These are phyloP conservation scores for Choanephora cucurbitarum DNA, from an alignment of 371 early-diverging fungal genomes.

Conservation along the genomic window DNA sequence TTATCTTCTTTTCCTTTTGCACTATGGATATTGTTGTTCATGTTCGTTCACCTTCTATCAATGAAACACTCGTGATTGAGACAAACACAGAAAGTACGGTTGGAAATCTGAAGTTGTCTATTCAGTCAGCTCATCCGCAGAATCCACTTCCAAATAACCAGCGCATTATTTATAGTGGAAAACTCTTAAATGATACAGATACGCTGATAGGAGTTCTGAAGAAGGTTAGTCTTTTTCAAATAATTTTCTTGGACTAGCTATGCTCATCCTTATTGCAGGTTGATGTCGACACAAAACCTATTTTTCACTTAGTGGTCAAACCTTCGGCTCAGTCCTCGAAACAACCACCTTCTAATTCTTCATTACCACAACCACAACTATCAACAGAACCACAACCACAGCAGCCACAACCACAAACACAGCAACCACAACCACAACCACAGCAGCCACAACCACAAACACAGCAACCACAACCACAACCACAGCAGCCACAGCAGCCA, in stretches of 20 bases:
- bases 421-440: neutral
- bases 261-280: conserved; percentile 2
- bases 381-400: conserved; percentile 2
- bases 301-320: conserved; percentile 52
- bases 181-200: conserved; percentile 34
- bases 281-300: conserved; percentile 23
- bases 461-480: conserved; percentile 3
- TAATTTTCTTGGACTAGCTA: too few relatives aligned
- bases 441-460: conserved; percentile 2
- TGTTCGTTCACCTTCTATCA: conserved; percentile 47
- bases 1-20: neutral
- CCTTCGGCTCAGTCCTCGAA: conserved; percentile 23
- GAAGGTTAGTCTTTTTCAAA: conserved; percentile 35
- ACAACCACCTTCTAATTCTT: neutral
- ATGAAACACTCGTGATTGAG: conserved; percentile 35
- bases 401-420: conserved; percentile 1
- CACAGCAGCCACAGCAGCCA: neutral
- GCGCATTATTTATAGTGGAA: conserved; percentile 47
- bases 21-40: conserved; percentile 25
- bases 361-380: neutral
- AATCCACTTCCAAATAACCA: conserved; percentile 38
- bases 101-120: conserved; percentile 26
- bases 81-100: conserved; percentile 26
- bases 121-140: conserved; percentile 40
- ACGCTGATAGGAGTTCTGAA: conserved; percentile 25